Conservation (phyloP, 495 filamentous ascomycete genomes). For the Rhypophila decipiens region DNA sequence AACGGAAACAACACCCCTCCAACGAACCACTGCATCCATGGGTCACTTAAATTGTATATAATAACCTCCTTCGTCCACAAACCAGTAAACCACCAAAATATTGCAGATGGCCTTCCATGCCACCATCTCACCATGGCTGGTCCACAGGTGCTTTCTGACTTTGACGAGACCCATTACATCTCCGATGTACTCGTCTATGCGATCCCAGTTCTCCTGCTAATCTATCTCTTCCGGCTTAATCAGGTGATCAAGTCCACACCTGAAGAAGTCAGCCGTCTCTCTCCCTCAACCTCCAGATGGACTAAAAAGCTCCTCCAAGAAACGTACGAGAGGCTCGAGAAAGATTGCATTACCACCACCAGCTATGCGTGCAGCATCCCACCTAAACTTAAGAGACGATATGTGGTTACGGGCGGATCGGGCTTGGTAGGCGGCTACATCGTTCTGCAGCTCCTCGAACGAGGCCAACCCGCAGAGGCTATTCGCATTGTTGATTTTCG, state of each 20-base stretch:
- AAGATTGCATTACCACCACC: slow-evolving; percentile 30
- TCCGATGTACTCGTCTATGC: not conserved
- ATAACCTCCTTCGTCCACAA: too few relatives aligned
- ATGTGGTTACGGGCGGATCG: slow-evolving; percentile 40
- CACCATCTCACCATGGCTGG: too few relatives aligned
- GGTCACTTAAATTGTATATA: too few relatives aligned
- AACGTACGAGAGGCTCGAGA: slow-evolving; percentile 36
- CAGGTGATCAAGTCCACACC: slow-evolving; percentile 39
- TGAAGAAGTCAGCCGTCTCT: slow-evolving; percentile 35
- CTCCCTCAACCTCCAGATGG: slow-evolving; percentile 47
- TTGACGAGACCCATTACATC: too few relatives aligned
- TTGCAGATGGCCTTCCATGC: too few relatives aligned
- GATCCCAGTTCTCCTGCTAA: slow-evolving; percentile 14
- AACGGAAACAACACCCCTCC: too few relatives aligned
- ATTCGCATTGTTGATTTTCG: slow-evolving; percentile 40
- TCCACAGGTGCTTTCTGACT: too few relatives aligned
- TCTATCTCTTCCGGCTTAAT: slow-evolving; percentile 47
- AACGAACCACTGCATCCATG: too few relatives aligned
- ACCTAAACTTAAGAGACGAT: slow-evolving; percentile 48
- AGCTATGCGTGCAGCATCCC: slow-evolving; percentile 44
- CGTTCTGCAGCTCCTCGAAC: slow-evolving; percentile 37
- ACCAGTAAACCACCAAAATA: too few relatives aligned
- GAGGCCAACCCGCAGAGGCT: slow-evolving; percentile 30
- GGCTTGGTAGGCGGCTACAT: slow-evolving; percentile 40
- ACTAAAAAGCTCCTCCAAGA: slow-evolving; percentile 38